Percentiles rank a stretch among this genome's conserved stretches.
phyloP scores from a whole-genome alignment of 202 grass and related monocot species.

The Panicum virgatum region DNA sequence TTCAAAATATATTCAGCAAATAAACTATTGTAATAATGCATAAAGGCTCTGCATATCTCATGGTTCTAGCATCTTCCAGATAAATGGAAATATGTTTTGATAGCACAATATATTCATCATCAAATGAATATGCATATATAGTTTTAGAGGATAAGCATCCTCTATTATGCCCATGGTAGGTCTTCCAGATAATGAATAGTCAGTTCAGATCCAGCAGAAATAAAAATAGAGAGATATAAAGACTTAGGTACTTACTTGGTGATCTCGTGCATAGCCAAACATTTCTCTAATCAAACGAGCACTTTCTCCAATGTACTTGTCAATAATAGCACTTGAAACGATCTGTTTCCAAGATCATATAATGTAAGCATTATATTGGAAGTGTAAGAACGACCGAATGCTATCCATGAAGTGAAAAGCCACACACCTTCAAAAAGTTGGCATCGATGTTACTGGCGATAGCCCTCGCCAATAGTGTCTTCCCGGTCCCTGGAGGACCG shows the following conservation, averaged over 20 bases:
- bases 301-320: constrained; percentile 99
- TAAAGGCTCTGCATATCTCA: neutral
- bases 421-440: constrained; percentile 91
- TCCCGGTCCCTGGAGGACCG: constrained; percentile 95
- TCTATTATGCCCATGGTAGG: neutral
- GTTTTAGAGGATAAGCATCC: neutral
- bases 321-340: constrained; percentile 98
- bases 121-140: neutral
- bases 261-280: constrained; percentile 94
- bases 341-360: constrained; percentile 63
- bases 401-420: constrained; percentile 3
- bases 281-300: constrained; percentile 98
- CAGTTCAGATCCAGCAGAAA: constrained; percentile 7
- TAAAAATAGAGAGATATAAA: neutral
- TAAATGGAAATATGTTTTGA: neutral
- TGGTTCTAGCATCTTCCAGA: neutral
- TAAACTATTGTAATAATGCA: neutral
- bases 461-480: constrained; percentile 92
- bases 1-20: neutral
- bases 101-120: neutral
- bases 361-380: constrained; percentile 16
- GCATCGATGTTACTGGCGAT: constrained; percentile 99
- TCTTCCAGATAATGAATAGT: constrained; percentile 4
- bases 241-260: constrained; percentile 71
- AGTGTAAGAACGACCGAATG: neutral